Base-by-base conservation (phyloP, 164 flowering plant species). In the Chimonanthus praecox region DNA sequence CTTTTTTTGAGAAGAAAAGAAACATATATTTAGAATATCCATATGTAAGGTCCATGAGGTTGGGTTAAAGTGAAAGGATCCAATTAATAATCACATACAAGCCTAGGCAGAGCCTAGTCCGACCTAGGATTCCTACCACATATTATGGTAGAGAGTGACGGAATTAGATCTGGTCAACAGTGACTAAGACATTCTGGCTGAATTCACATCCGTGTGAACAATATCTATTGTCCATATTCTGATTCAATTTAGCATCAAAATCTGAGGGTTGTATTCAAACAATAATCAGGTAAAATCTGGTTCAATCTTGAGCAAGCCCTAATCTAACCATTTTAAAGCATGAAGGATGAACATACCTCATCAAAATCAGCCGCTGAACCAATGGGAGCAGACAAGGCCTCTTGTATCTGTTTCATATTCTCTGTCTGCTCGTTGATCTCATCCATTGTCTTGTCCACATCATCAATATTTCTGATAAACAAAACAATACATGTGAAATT, bases 361-460 rank as follows among this genome's bases (percentile, higher is more conserved):
- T 82, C 87, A 82, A 84, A 82, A 69, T 86, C 88, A 61, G 84
- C 83, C 18, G 84, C 85, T 47, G 86, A 67, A 50, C 88, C 88
- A 47, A 82, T 81, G 3, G 88, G 87, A 58, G 84, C 44, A 58
- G 88, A 74, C 48, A 85, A 49, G 61, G 87, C 87, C 21, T 84
- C 85, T 74, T 85, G 87, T 64, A 85, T 85, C 77, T 84, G 85
- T 74, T 81, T 85, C 84, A 84, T 84, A 71, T 82, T 85, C 78
- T 82, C 85, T n/a, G 87, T 85, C 75, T 85, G 88, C 74, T 85
- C 87, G 73, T 85, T 84, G 61, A 85, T 85, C 70, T 85, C 88
- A 62, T 85, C 88, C 88, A 85, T 84, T 61, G 87, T 85, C 78
- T 85, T 85, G 78, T 85, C 88, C 58, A 84, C 88, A 70, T 85